These are phyloP conservation scores for Cordyceps cicadae DNA, from an alignment of 2,329 filamentous ascomycete species.

Conservation along the genomic window DNA sequence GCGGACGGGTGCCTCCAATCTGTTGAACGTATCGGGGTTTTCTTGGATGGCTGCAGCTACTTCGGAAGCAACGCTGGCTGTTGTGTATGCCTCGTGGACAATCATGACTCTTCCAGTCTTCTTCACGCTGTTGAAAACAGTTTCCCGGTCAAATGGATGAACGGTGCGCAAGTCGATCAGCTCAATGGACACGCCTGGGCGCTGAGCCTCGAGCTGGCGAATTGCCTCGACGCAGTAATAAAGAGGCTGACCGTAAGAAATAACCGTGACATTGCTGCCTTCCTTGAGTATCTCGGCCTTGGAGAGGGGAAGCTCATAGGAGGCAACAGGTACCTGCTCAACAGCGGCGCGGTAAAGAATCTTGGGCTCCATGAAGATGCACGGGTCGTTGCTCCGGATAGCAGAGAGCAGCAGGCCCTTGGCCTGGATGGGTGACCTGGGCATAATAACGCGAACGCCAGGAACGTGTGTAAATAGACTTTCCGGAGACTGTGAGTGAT, in stretches of 20 bases:
- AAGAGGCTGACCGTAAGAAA: slow-evolving; percentile 84
- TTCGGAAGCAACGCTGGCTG: slow-evolving; percentile 81
- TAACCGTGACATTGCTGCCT: slow-evolving; percentile 71
- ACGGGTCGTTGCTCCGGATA: slow-evolving; percentile 75
- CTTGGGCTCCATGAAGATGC: slow-evolving; percentile 91
- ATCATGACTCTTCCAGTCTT: slow-evolving; percentile 83
- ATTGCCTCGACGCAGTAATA: slow-evolving; percentile 78
- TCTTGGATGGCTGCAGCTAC: slow-evolving; percentile 85
- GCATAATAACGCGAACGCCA: slow-evolving; percentile 76
- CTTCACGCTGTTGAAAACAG: slow-evolving; percentile 70
- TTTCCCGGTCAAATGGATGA: slow-evolving; percentile 84
- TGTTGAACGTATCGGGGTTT: slow-evolving; percentile 63
- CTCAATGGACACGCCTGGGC: slow-evolving; percentile 65
- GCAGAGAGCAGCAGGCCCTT: slow-evolving; percentile 75
- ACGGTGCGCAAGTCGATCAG: slow-evolving; percentile 81
- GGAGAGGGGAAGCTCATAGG: slow-evolving; percentile 76
- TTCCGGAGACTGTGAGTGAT: slow-evolving; percentile 87
- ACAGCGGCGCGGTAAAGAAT: slow-evolving; percentile 85
- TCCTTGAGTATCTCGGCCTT: slow-evolving; percentile 78
- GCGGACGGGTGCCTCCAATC: slow-evolving; percentile 75
- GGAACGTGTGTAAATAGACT: slow-evolving; percentile 82
- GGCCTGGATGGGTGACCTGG: slow-evolving; percentile 76
- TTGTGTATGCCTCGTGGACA: slow-evolving; percentile 88
- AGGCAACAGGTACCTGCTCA: slow-evolving; percentile 75
- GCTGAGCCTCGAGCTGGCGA: slow-evolving; percentile 62